phyloP scores from a whole-genome alignment of 116 monocot genomes.

The Cymodocea nodosa region DNA sequence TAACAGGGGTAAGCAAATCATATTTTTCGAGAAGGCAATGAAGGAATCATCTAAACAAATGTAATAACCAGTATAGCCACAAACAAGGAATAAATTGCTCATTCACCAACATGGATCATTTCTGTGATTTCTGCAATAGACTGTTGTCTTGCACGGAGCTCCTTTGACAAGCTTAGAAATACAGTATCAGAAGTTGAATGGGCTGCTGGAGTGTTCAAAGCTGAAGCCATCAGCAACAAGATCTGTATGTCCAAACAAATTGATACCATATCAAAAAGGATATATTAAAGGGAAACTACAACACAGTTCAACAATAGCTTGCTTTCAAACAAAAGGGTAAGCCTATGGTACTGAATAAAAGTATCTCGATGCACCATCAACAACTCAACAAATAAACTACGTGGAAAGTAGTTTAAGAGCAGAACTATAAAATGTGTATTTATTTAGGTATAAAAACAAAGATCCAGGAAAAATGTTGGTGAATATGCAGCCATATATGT shows the following conservation, averaged over 20 bases:
- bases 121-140: slow-evolving; percentile 69
- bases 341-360: too few species aligned
- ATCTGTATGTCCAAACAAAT: slow-evolving; percentile 27
- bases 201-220: slow-evolving; percentile 39
- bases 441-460: too few species aligned
- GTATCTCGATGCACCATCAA: too few species aligned
- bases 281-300: too few species aligned
- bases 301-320: too few species aligned
- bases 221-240: slow-evolving; percentile 68
- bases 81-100: not conserved
- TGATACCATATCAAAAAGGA: not conserved
- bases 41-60: not conserved
- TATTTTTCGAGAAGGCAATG: not conserved
- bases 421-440: too few species aligned
- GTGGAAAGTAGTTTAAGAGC: too few species aligned
- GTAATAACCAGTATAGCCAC: not conserved
- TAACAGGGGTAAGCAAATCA: not conserved
- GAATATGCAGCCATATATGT: not conserved
- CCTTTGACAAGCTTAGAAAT: slow-evolving; percentile 19
- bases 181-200: slow-evolving; percentile 22
- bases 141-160: slow-evolving; percentile 47
- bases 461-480: too few species aligned
- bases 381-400: too few species aligned
- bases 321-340: too few species aligned
- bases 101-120: slow-evolving; percentile 74